These are phyloP conservation scores for Carnegiea gigantea DNA, from an alignment of 179 eudicot species.

Conservation along the genomic window DNA sequence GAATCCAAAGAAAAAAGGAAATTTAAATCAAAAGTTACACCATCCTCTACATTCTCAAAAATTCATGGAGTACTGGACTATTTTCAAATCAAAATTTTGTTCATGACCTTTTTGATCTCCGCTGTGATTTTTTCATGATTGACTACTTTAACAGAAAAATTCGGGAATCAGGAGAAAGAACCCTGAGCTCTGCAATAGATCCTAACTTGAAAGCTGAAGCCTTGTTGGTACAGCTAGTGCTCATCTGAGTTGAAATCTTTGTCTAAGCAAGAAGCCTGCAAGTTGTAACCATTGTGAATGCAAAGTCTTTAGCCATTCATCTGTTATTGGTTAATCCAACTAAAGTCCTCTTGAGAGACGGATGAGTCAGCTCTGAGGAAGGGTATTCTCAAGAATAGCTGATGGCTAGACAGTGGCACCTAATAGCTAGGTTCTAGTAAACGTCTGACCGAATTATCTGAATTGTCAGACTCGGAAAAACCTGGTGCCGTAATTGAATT, in stretches of 20 bases:
- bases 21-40: background rate
- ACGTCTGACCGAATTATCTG: background rate
- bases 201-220: conserved; percentile 2
- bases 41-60: background rate
- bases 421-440: background rate
- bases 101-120: background rate
- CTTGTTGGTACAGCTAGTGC: background rate
- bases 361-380: too few species aligned
- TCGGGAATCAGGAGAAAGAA: background rate
- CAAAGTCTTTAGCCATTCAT: background rate
- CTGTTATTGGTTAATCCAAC: background rate
- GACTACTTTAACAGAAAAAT: background rate
- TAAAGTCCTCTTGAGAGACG: too few species aligned
- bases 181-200: background rate
- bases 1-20: too few species aligned
- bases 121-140: background rate
- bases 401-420: background rate
- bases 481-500: too few species aligned
- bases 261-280: background rate
- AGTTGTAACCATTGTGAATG: background rate
- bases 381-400: background rate
- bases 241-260: background rate
- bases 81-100: background rate
- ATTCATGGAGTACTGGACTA: background rate
- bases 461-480: too few species aligned